Evolutionary conservation across 1,139 yeast species (phyloP).

Genomic region (Candida mesenterica): DNA sequence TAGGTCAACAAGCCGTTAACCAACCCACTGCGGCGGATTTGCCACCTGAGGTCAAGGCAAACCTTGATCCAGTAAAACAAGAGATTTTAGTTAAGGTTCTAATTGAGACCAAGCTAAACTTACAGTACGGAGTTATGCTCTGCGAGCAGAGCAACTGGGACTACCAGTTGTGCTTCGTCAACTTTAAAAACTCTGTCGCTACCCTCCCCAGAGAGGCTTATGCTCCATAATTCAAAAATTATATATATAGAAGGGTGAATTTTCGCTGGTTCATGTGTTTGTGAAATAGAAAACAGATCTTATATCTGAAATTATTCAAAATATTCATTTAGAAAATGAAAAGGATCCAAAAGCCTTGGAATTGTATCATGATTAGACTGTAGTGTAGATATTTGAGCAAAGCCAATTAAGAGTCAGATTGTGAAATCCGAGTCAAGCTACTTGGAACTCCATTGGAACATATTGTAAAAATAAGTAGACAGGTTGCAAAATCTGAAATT

Average conservation of each 20-base stretch:
- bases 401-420: too few species aligned
- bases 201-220: slow-evolving; percentile 45
- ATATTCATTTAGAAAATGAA: too few species aligned
- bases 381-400: too few species aligned
- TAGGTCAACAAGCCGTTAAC: slow-evolving; percentile 18
- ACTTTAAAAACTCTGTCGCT: slow-evolving; percentile 63
- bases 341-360: too few species aligned
- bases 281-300: too few species aligned
- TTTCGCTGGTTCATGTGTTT: neutral
- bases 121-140: slow-evolving; percentile 78
- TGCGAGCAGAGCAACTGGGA: slow-evolving; percentile 91
- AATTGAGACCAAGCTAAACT: slow-evolving; percentile 70
- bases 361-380: too few species aligned
- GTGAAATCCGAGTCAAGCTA: too few species aligned
- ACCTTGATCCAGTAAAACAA: slow-evolving; percentile 57
- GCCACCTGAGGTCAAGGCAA: slow-evolving; percentile 55
- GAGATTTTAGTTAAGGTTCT: slow-evolving; percentile 65
- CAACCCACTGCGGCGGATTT: slow-evolving; percentile 33
- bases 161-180: slow-evolving; percentile 63
- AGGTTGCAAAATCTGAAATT: too few species aligned
- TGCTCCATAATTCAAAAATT: neutral
- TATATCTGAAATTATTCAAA: too few species aligned
- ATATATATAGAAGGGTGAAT: neutral
- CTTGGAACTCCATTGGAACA: too few species aligned
- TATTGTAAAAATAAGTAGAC: too few species aligned